Percentiles rank a stretch among this genome's conserved stretches.
phyloP scores from a whole-genome alignment of 163 green algal genomes.

The Scenedesmus sp. region DNA sequence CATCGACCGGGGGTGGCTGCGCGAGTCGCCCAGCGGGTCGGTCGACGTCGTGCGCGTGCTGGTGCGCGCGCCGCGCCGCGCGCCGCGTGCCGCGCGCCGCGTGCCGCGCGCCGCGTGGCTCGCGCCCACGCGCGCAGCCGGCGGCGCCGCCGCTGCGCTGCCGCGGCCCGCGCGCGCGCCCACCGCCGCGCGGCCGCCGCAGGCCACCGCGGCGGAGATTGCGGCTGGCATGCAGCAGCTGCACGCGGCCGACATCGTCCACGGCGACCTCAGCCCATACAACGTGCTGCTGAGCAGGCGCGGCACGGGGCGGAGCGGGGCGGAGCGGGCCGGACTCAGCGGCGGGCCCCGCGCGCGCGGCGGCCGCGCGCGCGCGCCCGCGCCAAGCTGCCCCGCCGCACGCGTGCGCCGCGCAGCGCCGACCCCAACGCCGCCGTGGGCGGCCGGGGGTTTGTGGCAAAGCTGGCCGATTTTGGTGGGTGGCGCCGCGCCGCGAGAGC shows the following conservation, averaged over 20 bases:
- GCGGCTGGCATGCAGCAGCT: slow-evolving; percentile 65
- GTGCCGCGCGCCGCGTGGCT: no score
- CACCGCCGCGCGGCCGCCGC: slow-evolving; percentile 50
- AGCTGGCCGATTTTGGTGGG: slow-evolving; percentile 70
- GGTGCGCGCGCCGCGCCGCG: no score
- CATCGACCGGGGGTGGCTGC: slow-evolving; percentile 63
- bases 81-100: no score
- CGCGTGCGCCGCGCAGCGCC: neutral
- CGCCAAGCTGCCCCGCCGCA: slow-evolving; percentile 42
- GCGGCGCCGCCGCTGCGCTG: slow-evolving; percentile 55
- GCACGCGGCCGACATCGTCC: slow-evolving; percentile 66
- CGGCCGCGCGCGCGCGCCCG: slow-evolving; percentile 32
- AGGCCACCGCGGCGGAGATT: slow-evolving; percentile 62
- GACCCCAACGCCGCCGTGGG: slow-evolving; percentile 33
- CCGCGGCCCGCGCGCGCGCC: slow-evolving; percentile 4
- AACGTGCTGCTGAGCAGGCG: slow-evolving; percentile 50
- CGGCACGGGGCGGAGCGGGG: neutral
- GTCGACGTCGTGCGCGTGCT: no score
- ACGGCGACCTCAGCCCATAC: slow-evolving; percentile 67
- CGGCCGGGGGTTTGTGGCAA: slow-evolving; percentile 59
- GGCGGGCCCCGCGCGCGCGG: no score
- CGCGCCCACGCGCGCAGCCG: slow-evolving; percentile 22
- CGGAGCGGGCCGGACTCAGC: neutral
- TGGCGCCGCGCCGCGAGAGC: no score
- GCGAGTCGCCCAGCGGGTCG: no score